A percentile compares a stretch with the other conserved stretches of the same genome.
Evolutionary conservation across 2,329 filamentous ascomycete species (phyloP).

Genomic region (Elsinoe necatrix): DNA sequence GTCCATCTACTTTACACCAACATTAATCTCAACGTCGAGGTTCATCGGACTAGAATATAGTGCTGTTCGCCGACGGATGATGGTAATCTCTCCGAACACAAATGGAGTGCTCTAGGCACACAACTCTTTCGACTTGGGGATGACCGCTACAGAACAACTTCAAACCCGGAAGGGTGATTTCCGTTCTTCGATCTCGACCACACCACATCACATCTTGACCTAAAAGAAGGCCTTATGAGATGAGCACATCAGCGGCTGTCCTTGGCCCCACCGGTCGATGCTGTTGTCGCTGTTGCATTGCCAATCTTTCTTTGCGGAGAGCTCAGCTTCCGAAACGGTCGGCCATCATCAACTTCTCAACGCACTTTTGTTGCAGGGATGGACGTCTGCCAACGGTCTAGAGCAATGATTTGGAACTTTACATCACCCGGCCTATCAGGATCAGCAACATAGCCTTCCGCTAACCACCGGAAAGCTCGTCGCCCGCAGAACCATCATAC

Average conservation of each 20-base stretch:
- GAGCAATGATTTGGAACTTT: neutral
- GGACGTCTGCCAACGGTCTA: neutral
- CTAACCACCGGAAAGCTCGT: neutral
- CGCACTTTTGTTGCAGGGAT: neutral
- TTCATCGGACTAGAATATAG: neutral
- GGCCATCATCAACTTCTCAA: neutral
- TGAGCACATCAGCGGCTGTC: conserved; percentile 1
- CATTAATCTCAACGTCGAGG: neutral
- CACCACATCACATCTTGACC: neutral
- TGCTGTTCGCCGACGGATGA: neutral
- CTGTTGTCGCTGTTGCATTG: neutral
- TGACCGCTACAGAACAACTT: neutral
- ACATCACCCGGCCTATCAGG: neutral
- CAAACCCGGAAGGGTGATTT: neutral
- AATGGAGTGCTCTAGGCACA: neutral
- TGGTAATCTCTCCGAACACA: neutral
- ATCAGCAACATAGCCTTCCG: neutral
- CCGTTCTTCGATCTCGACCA: neutral
- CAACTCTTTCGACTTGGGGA: neutral
- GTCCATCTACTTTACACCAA: neutral
- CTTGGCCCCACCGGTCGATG: neutral
- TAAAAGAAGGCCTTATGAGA: neutral
- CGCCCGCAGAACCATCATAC: neutral
- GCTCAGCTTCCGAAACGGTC: conserved; percentile 7
- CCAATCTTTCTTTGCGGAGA: conserved; percentile 13